Base-by-base conservation (phyloP, 169 alveolate genomes). In the Plasmodium gonderi region DNA sequence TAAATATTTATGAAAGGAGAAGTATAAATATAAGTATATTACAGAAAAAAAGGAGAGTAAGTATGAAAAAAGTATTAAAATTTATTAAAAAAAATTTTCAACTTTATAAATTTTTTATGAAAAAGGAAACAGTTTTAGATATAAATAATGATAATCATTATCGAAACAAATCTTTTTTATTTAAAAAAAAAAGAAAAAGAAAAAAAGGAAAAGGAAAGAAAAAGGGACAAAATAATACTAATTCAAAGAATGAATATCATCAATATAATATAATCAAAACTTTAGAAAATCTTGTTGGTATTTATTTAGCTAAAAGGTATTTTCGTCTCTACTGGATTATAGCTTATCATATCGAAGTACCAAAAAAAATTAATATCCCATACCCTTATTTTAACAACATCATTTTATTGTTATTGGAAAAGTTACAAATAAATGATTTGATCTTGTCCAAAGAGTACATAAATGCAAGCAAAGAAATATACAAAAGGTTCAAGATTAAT, bases 261-360 rank as follows among this genome's bases (percentile, higher is more conserved):
- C 92, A 83, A 36, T 72, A 72, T 83, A 83, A 83, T 83, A 44
- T 83, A 33, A 83, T 83, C 29, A 83, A 83, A 83, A 72, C 64
- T 9, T 72, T 83, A 76, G 92, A 83, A 51, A 83, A 69, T 83
- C 26, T 83, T 7, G 20, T 83, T 69, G 92, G 92, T 14, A 83
- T 83, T 47, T 83, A 69, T 72, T 72, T 83, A 47, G 81, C 92
- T 12, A 83, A 83, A 54, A 47, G 92, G 64, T 83, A 83, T 76
- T 83, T 83, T 83, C 92, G 92, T 17, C 64, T 83, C 60, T 83
- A 83, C 64, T 83, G 92, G 92, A 83, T 83, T 69, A 47, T 83
- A 72, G 68, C 76, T 60, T 83, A 83, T 49, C 92, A 83, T 69
- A 83, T 83, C 75, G 92, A 83, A 60, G 54, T 83, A 17, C 92